These are phyloP conservation scores for Kuraishia floccosa DNA, from an alignment of 805 yeast species.

Conservation along the genomic window DNA sequence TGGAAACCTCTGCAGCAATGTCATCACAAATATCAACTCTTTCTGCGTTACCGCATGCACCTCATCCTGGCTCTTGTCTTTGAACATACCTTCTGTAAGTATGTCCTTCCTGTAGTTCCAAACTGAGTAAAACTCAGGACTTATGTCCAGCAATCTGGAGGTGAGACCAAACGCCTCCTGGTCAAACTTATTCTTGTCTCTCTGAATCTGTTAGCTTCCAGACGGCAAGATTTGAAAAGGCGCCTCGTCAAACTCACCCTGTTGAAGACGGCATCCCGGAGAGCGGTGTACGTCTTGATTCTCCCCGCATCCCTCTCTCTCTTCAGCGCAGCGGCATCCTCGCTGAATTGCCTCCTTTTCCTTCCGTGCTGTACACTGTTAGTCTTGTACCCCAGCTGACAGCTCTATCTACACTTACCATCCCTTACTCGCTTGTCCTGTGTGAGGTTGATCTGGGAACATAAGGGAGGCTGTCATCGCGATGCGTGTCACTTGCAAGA, in stretches of 20 bases:
- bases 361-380: conserved; percentile 52
- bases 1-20: conserved; percentile 54
- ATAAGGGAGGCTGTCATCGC: no score
- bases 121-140: conserved; percentile 80
- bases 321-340: conserved; percentile 43
- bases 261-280: conserved; percentile 32
- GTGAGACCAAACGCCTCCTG: conserved; percentile 38
- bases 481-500: no score
- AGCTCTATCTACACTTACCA: no score
- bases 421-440: no score
- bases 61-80: conserved; percentile 6
- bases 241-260: conserved; percentile 6
- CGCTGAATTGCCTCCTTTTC: conserved; percentile 43
- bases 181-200: conserved; percentile 15
- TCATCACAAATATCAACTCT: conserved; percentile 55
- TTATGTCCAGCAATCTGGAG: conserved; percentile 42
- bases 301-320: conserved; percentile 46
- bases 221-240: no score
- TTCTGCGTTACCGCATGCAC: conserved; percentile 19
- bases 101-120: conserved; percentile 89
- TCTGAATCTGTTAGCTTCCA: conserved; percentile 9
- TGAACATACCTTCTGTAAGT: conserved; percentile 22
- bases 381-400: no score
- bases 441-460: no score
- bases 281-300: conserved; percentile 40